Evolutionary conservation across 179 eudicot species (phyloP), one percentile per base, ranked within the genome.

Genomic region (Heliamphora pulchella): DNA sequence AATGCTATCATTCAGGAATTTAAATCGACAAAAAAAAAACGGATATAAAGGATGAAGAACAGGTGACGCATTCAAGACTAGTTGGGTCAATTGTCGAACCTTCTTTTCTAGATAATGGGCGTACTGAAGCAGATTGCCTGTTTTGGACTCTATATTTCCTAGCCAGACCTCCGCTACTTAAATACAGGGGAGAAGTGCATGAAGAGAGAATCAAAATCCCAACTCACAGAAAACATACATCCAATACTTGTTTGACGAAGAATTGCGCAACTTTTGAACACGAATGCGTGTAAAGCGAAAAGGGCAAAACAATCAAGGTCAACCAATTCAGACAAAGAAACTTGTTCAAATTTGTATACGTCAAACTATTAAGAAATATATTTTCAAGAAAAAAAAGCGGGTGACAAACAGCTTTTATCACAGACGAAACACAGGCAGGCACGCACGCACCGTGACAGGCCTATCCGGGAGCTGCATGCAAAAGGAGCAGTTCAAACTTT

Each of bases 391-490:
- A n/a, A n/a, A n/a, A n/a, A n/a, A n/a, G n/a, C n/a, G n/a, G n/a
- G n/a, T n/a, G n/a, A n/a, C n/a, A n/a, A n/a, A n/a, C n/a, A n/a
- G n/a, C n/a, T n/a, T n/a, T n/a, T n/a, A 13, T 59, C 50, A 63
- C 15, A 20, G 69, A 10, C 31, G 47, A 81, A 15, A 7, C 62
- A 71, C 46, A 78, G 54, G 71, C 43, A 48, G 41, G 75, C 2
- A 0, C 46, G 48, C n/a, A n/a, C n/a, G n/a, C 88, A 95, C 98
- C 83, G 98, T 89, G 59, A 95, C 93, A 76, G 98, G 98, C 8
- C 91, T 87, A 1, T 93, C 97, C 43, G 96, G 95, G n/a, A 93
- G 90, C 74, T 85, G 92, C 98, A 91, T 89, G 86, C 98, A 94
- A 57, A 93, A 86, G 2, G 98, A 90, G 80, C 98, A 94, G 46